Conservation (phyloP, 2,329 filamentous ascomycete species). For the Phyllosticta citrichinensis region DNA sequence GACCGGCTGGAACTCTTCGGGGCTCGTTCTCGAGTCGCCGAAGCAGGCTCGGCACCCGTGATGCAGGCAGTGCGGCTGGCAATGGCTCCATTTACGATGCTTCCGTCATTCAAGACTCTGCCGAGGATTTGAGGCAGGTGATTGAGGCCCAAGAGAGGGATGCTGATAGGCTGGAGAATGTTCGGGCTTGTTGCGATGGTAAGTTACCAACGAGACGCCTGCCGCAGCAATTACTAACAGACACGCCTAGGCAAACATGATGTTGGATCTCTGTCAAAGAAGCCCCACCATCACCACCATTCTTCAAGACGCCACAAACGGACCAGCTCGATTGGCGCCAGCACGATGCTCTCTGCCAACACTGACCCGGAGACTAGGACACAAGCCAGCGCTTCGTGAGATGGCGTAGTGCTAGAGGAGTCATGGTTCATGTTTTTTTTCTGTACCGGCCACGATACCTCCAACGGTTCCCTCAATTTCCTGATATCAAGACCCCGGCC, state of each 20-base stretch:
- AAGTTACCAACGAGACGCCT: not conserved
- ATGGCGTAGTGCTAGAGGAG: not conserved
- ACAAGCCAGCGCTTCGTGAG: constrained; percentile 1
- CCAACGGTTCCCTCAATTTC: constrained; percentile 7
- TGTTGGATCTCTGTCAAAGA: constrained; percentile 35
- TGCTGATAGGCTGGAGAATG: constrained; percentile 78
- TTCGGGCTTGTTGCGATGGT: constrained; percentile 93
- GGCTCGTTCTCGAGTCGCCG: constrained; percentile 41
- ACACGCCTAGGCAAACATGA: constrained; percentile 38
- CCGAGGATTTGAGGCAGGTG: constrained; percentile 70
- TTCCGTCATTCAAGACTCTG: constrained; percentile 56
- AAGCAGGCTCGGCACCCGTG: constrained; percentile 29
- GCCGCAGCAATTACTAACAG: not conserved
- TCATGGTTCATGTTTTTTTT: constrained; percentile 5
- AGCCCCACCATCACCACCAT: constrained; percentile 19
- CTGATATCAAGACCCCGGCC: constrained; percentile 9
- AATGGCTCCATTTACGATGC: constrained; percentile 36
- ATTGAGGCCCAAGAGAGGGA: constrained; percentile 70
- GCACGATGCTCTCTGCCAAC: constrained; percentile 2
- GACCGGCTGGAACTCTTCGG: constrained; percentile 31
- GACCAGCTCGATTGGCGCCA: constrained; percentile 5
- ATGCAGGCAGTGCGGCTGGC: constrained; percentile 11
- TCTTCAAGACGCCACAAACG: not conserved
- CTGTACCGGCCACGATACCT: constrained; percentile 7
- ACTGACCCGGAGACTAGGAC: constrained; percentile 4